phyloP scores from a whole-genome alignment of 2,329 filamentous ascomycete genomes.

The Monosporascus sp. region DNA sequence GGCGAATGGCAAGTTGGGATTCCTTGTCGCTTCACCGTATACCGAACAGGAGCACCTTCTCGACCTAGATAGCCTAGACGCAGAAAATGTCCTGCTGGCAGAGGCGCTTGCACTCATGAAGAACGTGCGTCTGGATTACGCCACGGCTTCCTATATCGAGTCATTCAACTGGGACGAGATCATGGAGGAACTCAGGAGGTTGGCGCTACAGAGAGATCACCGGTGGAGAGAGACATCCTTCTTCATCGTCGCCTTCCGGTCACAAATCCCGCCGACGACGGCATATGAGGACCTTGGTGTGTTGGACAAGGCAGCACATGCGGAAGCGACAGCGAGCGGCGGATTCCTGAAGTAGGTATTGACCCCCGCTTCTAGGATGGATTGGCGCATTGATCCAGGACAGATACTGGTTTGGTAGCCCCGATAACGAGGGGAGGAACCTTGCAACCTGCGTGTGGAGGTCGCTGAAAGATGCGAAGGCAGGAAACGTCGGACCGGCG shows the following conservation, averaged over 20 bases:
- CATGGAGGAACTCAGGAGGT: conserved; percentile 49
- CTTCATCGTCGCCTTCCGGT: conserved; percentile 82
- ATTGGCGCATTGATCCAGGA: conserved; percentile 13
- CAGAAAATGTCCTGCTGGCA: conserved; percentile 63
- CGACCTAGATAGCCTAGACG: conserved; percentile 61
- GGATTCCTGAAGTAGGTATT: conserved; percentile 68
- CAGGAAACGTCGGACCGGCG: conserved; percentile 54
- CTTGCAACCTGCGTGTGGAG: conserved; percentile 74
- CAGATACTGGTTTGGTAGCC: conserved; percentile 82
- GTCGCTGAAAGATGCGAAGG: conserved; percentile 51
- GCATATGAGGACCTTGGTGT: conserved; percentile 63
- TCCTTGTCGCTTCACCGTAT: conserved; percentile 71
- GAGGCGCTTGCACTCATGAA: conserved; percentile 61
- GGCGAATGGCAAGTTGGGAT: conserved; percentile 7
- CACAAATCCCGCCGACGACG: conserved; percentile 60
- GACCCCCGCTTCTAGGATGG: conserved; percentile 6
- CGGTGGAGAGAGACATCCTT: conserved; percentile 60
- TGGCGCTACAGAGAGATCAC: conserved; percentile 42
- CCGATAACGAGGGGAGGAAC: conserved; percentile 66
- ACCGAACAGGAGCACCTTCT: conserved; percentile 64
- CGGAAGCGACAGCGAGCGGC: conserved; percentile 72
- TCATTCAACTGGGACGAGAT: conserved; percentile 73
- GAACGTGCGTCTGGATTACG: conserved; percentile 64
- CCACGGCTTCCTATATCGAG: conserved; percentile 64
- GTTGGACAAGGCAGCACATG: conserved; percentile 73